Evolutionary conservation across 139 green algal genomes (phyloP), one percentile per base, ranked within the genome.

Genomic region (Bryopsis sp.): DNA sequence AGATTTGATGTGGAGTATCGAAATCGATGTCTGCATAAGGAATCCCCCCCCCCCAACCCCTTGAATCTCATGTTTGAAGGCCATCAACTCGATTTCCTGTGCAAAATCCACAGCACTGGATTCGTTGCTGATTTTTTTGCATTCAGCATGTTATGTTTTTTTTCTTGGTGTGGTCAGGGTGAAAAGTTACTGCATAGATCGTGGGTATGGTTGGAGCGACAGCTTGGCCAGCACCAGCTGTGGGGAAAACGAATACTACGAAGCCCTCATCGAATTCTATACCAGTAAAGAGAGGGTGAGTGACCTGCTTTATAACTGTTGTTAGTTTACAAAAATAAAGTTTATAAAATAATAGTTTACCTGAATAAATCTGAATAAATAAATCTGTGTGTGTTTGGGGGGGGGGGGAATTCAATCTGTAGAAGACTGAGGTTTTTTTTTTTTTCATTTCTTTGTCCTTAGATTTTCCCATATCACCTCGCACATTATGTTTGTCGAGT

Each of bases 401-500:
- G n/a, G n/a, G n/a, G n/a, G n/a, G n/a, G n/a, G n/a, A n/a, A n/a
- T n/a, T n/a, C n/a, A n/a, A n/a, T n/a, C n/a, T n/a, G n/a, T n/a
- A n/a, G n/a, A n/a, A n/a, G n/a, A 6, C 58, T n/a, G 48, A 8
- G 48, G 24, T 61, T 61, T 28, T 15, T 31, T 61, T 31, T 28
- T 8, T 33, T 61, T 22, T 33, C 28, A 6, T 15, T 65, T 35
- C n/a, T 64, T 58, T 29, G 22, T 35, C 2, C 71, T 76, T 79
- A 90, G 85, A 48, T 90, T 8, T 97, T 93, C 70, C 91, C 91
- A 1, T 96, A 97, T 74, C 91, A 97, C 70, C 69, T 97, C 24
- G 79, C 85, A 2, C 78, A 88, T 32, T 92, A 93, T 60, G 71
- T 95, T 2, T 93, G 82, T 60, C 88, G 91, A 26, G 70, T 94